Evolutionary conservation across 352 stramenopile species (phyloP), one percentile per base, ranked within the genome.

Genomic region (Phytopythium helicoides): DNA sequence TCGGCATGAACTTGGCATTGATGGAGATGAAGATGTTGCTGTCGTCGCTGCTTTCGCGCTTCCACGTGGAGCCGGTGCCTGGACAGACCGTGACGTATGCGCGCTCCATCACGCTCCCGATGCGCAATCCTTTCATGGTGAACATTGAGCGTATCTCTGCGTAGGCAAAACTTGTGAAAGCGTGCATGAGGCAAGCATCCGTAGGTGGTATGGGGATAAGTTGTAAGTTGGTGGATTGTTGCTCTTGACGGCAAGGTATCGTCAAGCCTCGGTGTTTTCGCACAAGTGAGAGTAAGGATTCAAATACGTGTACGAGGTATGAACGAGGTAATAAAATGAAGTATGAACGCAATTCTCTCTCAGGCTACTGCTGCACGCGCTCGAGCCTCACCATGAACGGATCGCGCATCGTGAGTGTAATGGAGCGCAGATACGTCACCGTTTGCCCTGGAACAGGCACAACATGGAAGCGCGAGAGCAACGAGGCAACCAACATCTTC

Each of bases 1-100:
- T 86, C 1, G 81, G 81, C 19, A 82, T 74, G 34, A 64, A 75
- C 18, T 46, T 96, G 3, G 85, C 86, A 6, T 64, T 93, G 63
- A 56, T 93, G 9, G 76, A 95, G 62, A 86, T 92, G 62, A 92
- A 94, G 41, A 62, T 90, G 21, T 63, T 87, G 34, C 52, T 74
- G 1, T 61, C 64, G 21, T 60, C 47, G 35, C 38, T 94, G 23
- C 51, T 95, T 19, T 64, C 68, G 9, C 60, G 74, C 19, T 93
- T 87, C 47, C 49, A 83, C 37, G 48, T 95, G 23, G 57, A 56
- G 18, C 39, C 64, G 16, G 39, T 62, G 15, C 56, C 66, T 14
- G 59, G 34, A 0, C 65, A 80, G 22, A 45, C 68, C 22, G 47
- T 76, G n/a, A 61, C 60, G 11, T 86, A 86, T 50, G 50, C 71